Evolutionary conservation across 2,329 filamentous ascomycete genomes (phyloP).

Genomic region (Talaromyces verruculosus): DNA sequence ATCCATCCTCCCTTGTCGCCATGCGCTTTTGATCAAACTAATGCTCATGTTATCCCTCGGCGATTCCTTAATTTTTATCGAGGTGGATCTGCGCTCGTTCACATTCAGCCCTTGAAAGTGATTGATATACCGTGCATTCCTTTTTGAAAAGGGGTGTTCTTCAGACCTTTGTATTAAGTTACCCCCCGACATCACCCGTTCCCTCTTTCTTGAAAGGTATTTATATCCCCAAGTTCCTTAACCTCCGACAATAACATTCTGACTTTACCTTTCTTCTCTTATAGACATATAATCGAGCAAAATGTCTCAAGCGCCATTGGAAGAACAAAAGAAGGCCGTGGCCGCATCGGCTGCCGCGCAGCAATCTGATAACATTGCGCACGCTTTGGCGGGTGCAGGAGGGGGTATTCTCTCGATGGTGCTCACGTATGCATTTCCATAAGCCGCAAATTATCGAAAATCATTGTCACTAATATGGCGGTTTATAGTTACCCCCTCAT

Average conservation of each 20-base stretch:
- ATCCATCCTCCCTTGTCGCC: neutral
- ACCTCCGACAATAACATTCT: neutral
- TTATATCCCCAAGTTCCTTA: neutral
- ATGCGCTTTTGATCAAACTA: neutral
- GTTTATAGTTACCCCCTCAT: slow-evolving; percentile 83
- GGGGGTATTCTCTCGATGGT: slow-evolving; percentile 95
- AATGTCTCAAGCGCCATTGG: slow-evolving; percentile 44
- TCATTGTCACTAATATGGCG: neutral
- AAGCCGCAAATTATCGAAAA: neutral
- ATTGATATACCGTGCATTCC: neutral
- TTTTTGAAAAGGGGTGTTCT: neutral
- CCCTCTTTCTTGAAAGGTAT: neutral
- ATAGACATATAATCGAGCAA: neutral
- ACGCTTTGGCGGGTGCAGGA: slow-evolving; percentile 88
- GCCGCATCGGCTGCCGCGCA: slow-evolving; percentile 66
- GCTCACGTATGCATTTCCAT: slow-evolving; percentile 65
- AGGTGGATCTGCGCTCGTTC: neutral
- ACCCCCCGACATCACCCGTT: neutral
- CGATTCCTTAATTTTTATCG: neutral
- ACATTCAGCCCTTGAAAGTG: slow-evolving; percentile 2
- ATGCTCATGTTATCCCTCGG: slow-evolving; percentile 10
- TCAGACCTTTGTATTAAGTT: neutral
- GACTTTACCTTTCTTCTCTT: neutral
- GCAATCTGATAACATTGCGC: slow-evolving; percentile 94
- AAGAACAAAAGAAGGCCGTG: slow-evolving; percentile 38